phyloP scores from a whole-genome alignment of 768 basidiomycete genomes.

The Pulveroboletus sp. region DNA sequence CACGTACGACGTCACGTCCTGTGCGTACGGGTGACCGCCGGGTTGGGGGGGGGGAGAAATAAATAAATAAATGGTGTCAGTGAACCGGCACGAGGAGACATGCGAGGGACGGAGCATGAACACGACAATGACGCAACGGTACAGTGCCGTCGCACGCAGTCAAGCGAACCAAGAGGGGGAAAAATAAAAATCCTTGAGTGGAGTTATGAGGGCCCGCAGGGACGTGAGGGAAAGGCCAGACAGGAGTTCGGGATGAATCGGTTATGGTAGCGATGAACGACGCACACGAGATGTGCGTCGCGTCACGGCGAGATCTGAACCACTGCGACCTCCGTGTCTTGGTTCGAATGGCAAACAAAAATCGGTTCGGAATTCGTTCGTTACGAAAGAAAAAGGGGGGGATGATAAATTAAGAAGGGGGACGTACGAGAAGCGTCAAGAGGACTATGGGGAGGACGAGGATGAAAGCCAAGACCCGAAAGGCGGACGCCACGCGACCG shows the following conservation, averaged over 20 bases:
- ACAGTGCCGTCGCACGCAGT: neutral
- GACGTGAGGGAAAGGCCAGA: neutral
- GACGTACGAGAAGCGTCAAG: constrained; percentile 62
- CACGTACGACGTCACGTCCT: neutral
- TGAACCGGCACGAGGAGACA: neutral
- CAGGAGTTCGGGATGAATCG: constrained; percentile 8
- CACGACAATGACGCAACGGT: constrained; percentile 1
- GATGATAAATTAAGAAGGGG: neutral
- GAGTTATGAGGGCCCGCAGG: constrained; percentile 14
- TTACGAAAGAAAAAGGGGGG: constrained; percentile 8
- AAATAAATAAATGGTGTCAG: constrained; percentile 15
- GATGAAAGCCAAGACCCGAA: constrained; percentile 59
- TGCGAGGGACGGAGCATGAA: neutral
- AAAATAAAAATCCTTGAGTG: neutral
- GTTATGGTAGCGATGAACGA: constrained; percentile 1
- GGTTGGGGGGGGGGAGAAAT: neutral
- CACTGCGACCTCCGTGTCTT: constrained; percentile 1
- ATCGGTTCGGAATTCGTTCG: constrained; percentile 1
- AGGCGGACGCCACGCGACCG: constrained; percentile 55
- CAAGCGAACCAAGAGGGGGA: constrained; percentile 2
- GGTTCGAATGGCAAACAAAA: neutral
- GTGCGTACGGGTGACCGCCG: no score
- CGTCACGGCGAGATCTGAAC: neutral
- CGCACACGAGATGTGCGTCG: neutral
- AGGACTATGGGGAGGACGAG: constrained; percentile 47